Conservation (phyloP, 148 eudicot species). For the Limonium bicolor region DNA sequence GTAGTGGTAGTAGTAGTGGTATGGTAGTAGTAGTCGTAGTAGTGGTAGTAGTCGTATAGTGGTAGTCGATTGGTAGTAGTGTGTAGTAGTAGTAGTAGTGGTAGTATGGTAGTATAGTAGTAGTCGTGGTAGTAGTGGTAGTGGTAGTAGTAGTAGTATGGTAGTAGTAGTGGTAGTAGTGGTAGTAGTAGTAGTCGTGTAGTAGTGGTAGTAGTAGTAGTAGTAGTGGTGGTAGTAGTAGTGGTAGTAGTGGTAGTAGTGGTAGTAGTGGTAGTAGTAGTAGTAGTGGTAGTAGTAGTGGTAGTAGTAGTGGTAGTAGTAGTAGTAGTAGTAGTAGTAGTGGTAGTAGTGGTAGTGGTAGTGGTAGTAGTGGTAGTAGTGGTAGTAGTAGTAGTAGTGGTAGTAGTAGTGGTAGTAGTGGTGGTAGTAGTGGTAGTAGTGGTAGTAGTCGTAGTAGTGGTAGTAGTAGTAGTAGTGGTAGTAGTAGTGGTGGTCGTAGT, state of each 20-base stretch:
- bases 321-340: conserved; percentile 9
- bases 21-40: too few relatives aligned
- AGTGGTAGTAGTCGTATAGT: conserved; percentile 4
- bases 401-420: not conserved
- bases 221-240: not conserved
- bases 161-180: not conserved
- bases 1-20: not conserved
- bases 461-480: not conserved
- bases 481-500: not conserved
- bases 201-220: not conserved
- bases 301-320: conserved; percentile 6
- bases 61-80: too few relatives aligned
- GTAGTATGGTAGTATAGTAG: not conserved
- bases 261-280: not conserved
- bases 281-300: conserved; percentile 1
- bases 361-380: conserved; percentile 9
- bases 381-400: not conserved
- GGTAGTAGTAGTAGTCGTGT: not conserved
- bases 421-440: not conserved
- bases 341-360: conserved; percentile 7
- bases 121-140: not conserved
- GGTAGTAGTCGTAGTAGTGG: not conserved
- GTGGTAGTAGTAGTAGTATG: not conserved
- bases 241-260: not conserved
- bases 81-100: not conserved